Percentiles rank a stretch among this genome's conserved stretches.
Conservation (phyloP, 495 filamentous ascomycete genomes). For the Aspergillus haitiensis region DNA sequence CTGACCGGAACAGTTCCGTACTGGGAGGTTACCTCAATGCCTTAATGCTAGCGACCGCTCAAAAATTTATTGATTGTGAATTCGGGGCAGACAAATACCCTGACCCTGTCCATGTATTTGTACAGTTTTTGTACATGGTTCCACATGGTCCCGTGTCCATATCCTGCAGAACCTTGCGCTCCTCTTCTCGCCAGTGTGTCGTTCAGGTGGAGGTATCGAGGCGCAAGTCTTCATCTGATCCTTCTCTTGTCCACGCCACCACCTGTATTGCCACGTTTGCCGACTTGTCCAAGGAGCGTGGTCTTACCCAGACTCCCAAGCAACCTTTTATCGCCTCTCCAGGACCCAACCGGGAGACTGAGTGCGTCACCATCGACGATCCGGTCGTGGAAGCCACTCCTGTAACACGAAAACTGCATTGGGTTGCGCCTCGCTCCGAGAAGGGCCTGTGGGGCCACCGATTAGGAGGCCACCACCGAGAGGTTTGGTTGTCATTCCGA, state of each 20-base stretch:
- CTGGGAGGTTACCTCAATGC: constrained; percentile 27
- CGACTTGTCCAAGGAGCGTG: constrained; percentile 22
- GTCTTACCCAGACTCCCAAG: constrained; percentile 15
- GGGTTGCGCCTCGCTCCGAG: constrained; percentile 22
- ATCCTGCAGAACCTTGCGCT: constrained; percentile 17
- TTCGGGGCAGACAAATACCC: constrained; percentile 17
- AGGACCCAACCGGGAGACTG: constrained; percentile 20
- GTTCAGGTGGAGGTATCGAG: constrained; percentile 23
- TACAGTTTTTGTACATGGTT: constrained; percentile 27
- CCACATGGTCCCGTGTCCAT: constrained; percentile 18
- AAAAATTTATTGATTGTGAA: constrained; percentile 19
- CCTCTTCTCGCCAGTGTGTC: constrained; percentile 24
- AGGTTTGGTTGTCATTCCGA: constrained; percentile 29
- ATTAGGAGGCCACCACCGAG: constrained; percentile 26
- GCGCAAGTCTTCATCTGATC: background rate
- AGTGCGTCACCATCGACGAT: constrained; percentile 26
- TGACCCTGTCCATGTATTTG: constrained; percentile 26
- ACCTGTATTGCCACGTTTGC: constrained; percentile 24
- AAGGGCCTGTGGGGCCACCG: constrained; percentile 28
- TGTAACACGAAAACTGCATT: constrained; percentile 25
- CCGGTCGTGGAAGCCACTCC: constrained; percentile 28
- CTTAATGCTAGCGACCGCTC: constrained; percentile 22
- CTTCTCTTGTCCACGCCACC: constrained; percentile 1
- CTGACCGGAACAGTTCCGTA: constrained; percentile 23
- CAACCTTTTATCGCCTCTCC: constrained; percentile 2